phyloP scores from a whole-genome alignment of 2,329 filamentous ascomycete genomes.

The Pseudogymnoascus sp. region DNA sequence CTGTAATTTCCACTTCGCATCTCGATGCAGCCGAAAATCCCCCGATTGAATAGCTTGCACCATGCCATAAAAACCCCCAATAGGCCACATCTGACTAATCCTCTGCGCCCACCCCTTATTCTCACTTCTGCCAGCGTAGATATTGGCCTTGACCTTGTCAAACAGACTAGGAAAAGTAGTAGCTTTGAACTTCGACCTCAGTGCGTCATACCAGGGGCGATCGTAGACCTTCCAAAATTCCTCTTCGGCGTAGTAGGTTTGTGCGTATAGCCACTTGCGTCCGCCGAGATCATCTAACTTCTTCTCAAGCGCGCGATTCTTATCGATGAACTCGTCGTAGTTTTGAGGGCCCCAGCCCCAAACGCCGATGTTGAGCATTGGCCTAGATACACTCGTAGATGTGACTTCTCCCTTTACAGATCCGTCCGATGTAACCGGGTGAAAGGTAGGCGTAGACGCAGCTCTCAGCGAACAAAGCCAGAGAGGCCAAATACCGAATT shows the following conservation, averaged over 20 bases:
- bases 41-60: background rate
- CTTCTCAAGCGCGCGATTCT: conserved; percentile 52
- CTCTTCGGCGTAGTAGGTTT: conserved; percentile 57
- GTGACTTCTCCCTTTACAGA: too few relatives aligned
- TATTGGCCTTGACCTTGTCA: conserved; percentile 57
- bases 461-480: conserved; percentile 44
- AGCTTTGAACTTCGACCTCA: conserved; percentile 56
- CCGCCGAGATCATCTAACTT: conserved; percentile 51
- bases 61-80: background rate
- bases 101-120: background rate
- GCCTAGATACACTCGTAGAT: too few relatives aligned
- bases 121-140: conserved; percentile 16
- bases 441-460: too few relatives aligned
- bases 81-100: background rate
- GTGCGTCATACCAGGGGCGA: conserved; percentile 47
- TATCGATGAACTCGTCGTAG: conserved; percentile 38
- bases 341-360: conserved; percentile 44
- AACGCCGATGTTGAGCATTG: conserved; percentile 52
- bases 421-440: too few relatives aligned
- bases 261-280: conserved; percentile 63
- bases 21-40: background rate
- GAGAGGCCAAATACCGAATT: conserved; percentile 40
- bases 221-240: conserved; percentile 58
- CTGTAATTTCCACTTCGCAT: background rate
- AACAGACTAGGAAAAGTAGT: conserved; percentile 57